A percentile compares a stretch with the other conserved stretches of the same genome.
These are phyloP conservation scores for Bullera alba DNA, from an alignment of 768 basidiomycete genomes.

Conservation along the genomic window DNA sequence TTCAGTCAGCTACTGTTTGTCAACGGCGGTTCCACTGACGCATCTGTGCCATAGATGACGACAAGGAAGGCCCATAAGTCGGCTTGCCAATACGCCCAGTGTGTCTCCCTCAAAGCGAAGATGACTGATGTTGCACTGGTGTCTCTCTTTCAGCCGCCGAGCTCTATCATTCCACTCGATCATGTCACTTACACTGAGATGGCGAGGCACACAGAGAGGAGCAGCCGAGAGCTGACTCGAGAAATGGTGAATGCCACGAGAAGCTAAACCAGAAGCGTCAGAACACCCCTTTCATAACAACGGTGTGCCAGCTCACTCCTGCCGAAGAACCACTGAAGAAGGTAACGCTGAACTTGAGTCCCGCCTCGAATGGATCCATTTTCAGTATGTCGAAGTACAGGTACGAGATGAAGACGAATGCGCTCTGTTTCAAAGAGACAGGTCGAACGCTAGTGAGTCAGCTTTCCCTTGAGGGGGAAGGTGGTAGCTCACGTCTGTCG, in stretches of 20 bases:
- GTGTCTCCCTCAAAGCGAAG: background rate
- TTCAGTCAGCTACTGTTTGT: background rate
- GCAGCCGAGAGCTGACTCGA: background rate
- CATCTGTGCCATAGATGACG: constrained; percentile 3
- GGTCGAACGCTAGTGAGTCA: background rate
- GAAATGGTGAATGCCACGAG: constrained; percentile 1
- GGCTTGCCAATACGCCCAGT: constrained; percentile 1
- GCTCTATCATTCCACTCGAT: too few species aligned
- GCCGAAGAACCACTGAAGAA: constrained; percentile 2
- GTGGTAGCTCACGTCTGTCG: constrained; percentile 3
- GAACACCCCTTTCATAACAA: too few species aligned
- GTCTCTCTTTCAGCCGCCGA: background rate
- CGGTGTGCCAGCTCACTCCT: background rate
- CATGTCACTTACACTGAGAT: constrained; percentile 1
- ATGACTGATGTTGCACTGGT: background rate
- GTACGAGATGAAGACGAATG: constrained; percentile 4
- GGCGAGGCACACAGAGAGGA: background rate
- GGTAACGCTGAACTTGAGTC: background rate
- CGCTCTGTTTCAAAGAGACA: too few species aligned
- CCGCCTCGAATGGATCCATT: constrained; percentile 1
- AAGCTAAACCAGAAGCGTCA: background rate
- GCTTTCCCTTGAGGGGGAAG: background rate
- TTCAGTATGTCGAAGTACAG: constrained; percentile 4
- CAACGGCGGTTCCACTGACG: background rate
- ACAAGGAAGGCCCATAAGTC: constrained; percentile 5